Percentiles rank a stretch among this genome's conserved stretches.
These are phyloP conservation scores for Fomitopsis betulina DNA, from an alignment of 1,284 basidiomycete genomes.

Conservation along the genomic window DNA sequence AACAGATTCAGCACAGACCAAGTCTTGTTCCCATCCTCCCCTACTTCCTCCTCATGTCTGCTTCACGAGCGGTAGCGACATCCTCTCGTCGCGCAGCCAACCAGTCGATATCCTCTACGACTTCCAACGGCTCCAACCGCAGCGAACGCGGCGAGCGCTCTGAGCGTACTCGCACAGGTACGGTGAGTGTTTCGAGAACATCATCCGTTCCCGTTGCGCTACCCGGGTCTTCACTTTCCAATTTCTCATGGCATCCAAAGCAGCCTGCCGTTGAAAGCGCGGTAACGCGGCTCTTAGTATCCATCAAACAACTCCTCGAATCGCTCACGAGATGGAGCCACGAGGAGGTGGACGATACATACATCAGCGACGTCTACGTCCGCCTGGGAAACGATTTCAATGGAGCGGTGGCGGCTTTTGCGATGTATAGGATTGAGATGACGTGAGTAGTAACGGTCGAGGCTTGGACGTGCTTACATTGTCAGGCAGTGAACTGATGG, in stretches of 20 bases:
- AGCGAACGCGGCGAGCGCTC: slow-evolving; percentile 12
- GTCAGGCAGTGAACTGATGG: slow-evolving; percentile 71
- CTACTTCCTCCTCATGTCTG: slow-evolving; percentile 7
- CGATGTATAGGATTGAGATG: slow-evolving; percentile 86
- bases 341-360: slow-evolving; percentile 68
- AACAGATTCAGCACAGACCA: neutral
- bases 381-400: slow-evolving; percentile 97
- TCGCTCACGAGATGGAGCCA: slow-evolving; percentile 88
- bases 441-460: slow-evolving; percentile 49
- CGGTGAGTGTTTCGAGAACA: neutral
- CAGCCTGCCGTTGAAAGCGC: slow-evolving; percentile 84
- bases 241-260: slow-evolving; percentile 2
- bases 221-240: neutral
- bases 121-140: slow-evolving; percentile 15
- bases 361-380: slow-evolving; percentile 97
- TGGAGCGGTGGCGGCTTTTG: slow-evolving; percentile 86
- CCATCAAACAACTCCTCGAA: slow-evolving; percentile 93
- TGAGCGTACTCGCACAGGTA: slow-evolving; percentile 1
- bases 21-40: neutral
- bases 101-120: slow-evolving; percentile 19
- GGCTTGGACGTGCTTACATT: neutral
- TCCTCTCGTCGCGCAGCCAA: slow-evolving; percentile 14
- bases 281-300: slow-evolving; percentile 90
- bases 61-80: slow-evolving; percentile 11
- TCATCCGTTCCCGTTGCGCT: neutral